Evolutionary conservation across 2,329 filamentous ascomycete species (phyloP), one percentile per base, ranked within the genome.

Genomic region (Samsoniella hepiali): DNA sequence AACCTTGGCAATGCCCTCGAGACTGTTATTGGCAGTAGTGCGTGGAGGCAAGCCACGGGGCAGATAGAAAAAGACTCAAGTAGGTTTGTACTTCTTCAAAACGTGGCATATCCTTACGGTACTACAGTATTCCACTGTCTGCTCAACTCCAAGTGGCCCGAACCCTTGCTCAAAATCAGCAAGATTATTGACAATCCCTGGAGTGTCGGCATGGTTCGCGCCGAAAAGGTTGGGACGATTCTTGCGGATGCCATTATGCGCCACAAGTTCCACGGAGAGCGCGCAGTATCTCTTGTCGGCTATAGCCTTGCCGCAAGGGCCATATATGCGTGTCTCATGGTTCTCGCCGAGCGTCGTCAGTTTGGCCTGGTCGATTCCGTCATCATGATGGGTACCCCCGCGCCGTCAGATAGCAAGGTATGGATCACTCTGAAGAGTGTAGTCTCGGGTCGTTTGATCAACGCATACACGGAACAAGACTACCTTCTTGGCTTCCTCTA

Each of bases 401-500:
- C 88, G 6, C 91, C 93, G 0, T 87, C 90, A 1, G 84, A 89
- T 29, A 83, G 82, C 2, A 81, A 83, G 8, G 87, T 91, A 60
- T 97, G 94, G 93, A 82, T 89, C 34, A 82, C 86, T 6, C 83
- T 97, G 71, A 88, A 91, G 66, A 89, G 86, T 64, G 90, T 94
- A 2, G 91, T 96, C 4, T 84, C 87, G 47, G 93, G 93, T 0
- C 86, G 93, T 29, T 81, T 97, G n/a, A 83, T 97, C 71, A 98
- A 97, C 69, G 92, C 95, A 3, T 97, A 89, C 73, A 96, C 91
- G 1, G 87, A 89, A 58, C 91, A 91, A 54, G 94, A 98, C 74
- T 93, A 91, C 68, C 87, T 97, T 31, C 86, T 98, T 2, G 93
- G 88, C 1, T 96, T 97, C 73, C 80, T 97, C 45, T 96, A 94